Evolutionary conservation across 257 asterid species (phyloP), one percentile per base, ranked within the genome.

Genomic region (Nicotiana obtusifolia): DNA sequence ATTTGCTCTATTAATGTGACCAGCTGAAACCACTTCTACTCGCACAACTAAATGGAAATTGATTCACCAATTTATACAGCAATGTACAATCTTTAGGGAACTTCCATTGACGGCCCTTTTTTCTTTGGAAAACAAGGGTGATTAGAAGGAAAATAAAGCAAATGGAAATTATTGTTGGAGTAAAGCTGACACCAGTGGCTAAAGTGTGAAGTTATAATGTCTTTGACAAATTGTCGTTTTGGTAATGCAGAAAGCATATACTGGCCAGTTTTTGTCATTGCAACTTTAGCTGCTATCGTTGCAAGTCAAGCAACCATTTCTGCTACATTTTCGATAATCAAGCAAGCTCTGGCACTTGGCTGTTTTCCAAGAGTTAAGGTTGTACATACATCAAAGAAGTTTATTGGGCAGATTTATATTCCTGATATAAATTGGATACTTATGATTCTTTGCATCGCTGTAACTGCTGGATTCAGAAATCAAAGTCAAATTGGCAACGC

Each of bases 341-440:
- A 94, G 92, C 99, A 95, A 85, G 99, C 99, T 44, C 93, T 89
- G 61, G 97, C 99, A 22, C 94, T 90, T 16, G 98, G 99, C 76
- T 95, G 99, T 86, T 94, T 95, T 20, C 99, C 99, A 8, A 91
- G 99, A 85, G 98, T 95, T 78, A 94, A 95, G 89, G 96, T 95
- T 81, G 97, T 95, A 35, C 98, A 95, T 82, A 95, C 99, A 19
- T 95, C 99, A 13, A 95, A 93, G 85, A 89, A 90, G 83, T 95
- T 95, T 84, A 93, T 92, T 1, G 98, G 99, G 64, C 99, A 95
- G 86, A 90, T 95, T 13, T 95, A 94, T 81, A 90, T 93, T 79
- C 99, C 99, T 2, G 99, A 95, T 85, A 91, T 95, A 80, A 95
- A 95, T 83, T 95, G 99, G 99, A 92, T 94, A 82, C 97, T 95